A percentile compares a stretch with the other conserved stretches of the same genome.
Evolutionary conservation across 2,329 filamentous ascomycete species (phyloP).

Genomic region (Penicillium sp.): DNA sequence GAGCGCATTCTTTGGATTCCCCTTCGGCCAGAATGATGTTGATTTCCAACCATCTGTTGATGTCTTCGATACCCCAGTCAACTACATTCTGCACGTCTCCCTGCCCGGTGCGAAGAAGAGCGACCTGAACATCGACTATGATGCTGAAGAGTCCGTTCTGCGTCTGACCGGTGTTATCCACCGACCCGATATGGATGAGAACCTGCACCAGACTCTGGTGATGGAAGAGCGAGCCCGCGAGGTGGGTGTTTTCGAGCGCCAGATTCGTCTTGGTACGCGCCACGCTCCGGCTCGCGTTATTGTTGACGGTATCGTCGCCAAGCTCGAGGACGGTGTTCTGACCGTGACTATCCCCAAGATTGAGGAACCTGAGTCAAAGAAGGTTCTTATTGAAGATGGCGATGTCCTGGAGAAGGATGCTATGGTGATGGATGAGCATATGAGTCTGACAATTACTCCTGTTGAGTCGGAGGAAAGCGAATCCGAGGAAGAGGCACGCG

Average conservation of each 20-base stretch:
- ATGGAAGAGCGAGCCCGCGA: slow-evolving; percentile 71
- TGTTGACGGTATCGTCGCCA: slow-evolving; percentile 67
- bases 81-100: slow-evolving; percentile 70
- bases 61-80: slow-evolving; percentile 66
- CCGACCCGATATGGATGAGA: slow-evolving; percentile 69
- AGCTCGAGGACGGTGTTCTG: slow-evolving; percentile 76
- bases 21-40: slow-evolving; percentile 23
- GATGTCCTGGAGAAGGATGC: slow-evolving; percentile 18
- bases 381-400: slow-evolving; percentile 19
- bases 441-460: slow-evolving; percentile 24
- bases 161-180: slow-evolving; percentile 71
- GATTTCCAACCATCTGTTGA: slow-evolving; percentile 53
- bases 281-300: slow-evolving; percentile 64
- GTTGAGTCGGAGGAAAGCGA: slow-evolving; percentile 22
- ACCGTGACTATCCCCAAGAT: slow-evolving; percentile 75
- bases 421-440: slow-evolving; percentile 21
- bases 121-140: slow-evolving; percentile 75
- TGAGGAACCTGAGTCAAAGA: slow-evolving; percentile 33
- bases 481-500: slow-evolving; percentile 19
- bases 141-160: slow-evolving; percentile 65
- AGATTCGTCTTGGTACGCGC: slow-evolving; percentile 57
- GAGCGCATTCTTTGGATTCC: slow-evolving; percentile 30
- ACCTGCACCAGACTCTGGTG: slow-evolving; percentile 63
- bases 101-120: slow-evolving; percentile 78
- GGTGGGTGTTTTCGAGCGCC: slow-evolving; percentile 73